Evolutionary conservation across 352 stramenopile species (phyloP), one percentile per base, ranked within the genome.

Genomic region (Phytophthora macrochlamydospora): DNA sequence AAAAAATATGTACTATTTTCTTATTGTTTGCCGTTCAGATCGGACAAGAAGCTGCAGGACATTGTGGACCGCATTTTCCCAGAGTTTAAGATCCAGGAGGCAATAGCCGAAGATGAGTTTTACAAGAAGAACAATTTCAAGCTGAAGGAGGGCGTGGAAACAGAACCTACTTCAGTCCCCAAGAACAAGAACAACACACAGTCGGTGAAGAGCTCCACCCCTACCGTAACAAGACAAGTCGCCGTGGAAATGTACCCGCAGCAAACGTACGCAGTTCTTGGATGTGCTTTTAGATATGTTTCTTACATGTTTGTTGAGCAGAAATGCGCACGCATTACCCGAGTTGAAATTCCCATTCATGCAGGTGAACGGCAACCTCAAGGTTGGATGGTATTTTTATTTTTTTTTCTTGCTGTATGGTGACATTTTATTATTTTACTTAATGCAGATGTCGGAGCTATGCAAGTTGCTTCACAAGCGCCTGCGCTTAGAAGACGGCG

Each of bases 21-120:
- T 2, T 28, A 2, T 7, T 64, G 37, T 50, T 54, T 13, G 1
- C 48, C 13, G 12, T 18, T n/a, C 31, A 92, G 85, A 59, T 87
- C 80, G 56, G 85, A 94, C 44, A 84, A 91, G 56, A 78, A 85
- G 28, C 60, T 94, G 7, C 85, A 94, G 49, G 76, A 89, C 56
- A 76, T 92, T 33, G 82, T 92, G 37, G 85, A 94, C 65, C 75
- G 73, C 18, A 81, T 94, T 67, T 94, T 92, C 51, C 83, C 85
- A 5, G 73, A 92, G 51, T 80, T 84, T 49, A 79, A 83, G 59
- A 68, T 76, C 31, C 62, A 76, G 28, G 83, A 94, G 33, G 62
- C 44, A 7, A 74, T 63, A 54, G 59, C 80, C 1, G 81, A 90
- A 56, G 61, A 63, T 32, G 72, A 86, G 51, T 92, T 94, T 37